These are phyloP conservation scores for Drosera capensis DNA, from an alignment of 148 eudicot species.

Conservation along the genomic window DNA sequence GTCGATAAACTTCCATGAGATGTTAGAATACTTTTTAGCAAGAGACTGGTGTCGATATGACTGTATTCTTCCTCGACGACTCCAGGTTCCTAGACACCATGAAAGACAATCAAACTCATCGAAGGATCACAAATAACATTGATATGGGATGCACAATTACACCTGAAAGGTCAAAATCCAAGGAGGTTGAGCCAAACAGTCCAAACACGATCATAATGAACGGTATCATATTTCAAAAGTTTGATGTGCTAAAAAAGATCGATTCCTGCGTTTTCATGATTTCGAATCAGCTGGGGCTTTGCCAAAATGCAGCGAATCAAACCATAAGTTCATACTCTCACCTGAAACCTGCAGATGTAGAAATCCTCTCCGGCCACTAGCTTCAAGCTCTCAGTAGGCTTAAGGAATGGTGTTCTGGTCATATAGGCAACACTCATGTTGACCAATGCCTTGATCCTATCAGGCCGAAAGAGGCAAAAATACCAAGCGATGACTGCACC, in stretches of 20 bases:
- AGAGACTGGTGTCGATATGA: slow-evolving; percentile 14
- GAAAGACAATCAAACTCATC: too few species aligned
- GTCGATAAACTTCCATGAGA: slow-evolving; percentile 17
- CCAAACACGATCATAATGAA: too few species aligned
- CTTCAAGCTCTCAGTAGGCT: slow-evolving; percentile 16
- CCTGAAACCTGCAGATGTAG: slow-evolving; percentile 53
- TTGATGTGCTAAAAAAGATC: too few species aligned
- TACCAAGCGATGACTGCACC: slow-evolving; percentile 38
- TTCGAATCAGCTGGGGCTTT: too few species aligned
- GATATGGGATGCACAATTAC: too few species aligned
- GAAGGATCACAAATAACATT: too few species aligned
- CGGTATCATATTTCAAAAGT: too few species aligned
- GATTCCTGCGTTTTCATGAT: too few species aligned
- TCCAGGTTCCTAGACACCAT: slow-evolving; percentile 35
- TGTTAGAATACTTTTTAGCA: slow-evolving; percentile 22
- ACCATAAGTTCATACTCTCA: too few species aligned
- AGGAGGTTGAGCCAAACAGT: too few species aligned
- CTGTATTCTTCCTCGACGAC: slow-evolving; percentile 38
- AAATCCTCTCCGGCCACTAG: slow-evolving; percentile 30
- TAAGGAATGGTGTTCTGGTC: slow-evolving; percentile 25
- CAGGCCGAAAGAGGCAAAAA: slow-evolving; percentile 27
- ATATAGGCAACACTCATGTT: slow-evolving; percentile 28
- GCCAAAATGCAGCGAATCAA: too few species aligned
- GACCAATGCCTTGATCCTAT: slow-evolving; percentile 28
- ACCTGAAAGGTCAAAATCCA: too few species aligned